A percentile compares a stretch with the other conserved stretches of the same genome.
Evolutionary conservation across 139 green algal species (phyloP).

Genomic region (Ettlia oleoabundans): DNA sequence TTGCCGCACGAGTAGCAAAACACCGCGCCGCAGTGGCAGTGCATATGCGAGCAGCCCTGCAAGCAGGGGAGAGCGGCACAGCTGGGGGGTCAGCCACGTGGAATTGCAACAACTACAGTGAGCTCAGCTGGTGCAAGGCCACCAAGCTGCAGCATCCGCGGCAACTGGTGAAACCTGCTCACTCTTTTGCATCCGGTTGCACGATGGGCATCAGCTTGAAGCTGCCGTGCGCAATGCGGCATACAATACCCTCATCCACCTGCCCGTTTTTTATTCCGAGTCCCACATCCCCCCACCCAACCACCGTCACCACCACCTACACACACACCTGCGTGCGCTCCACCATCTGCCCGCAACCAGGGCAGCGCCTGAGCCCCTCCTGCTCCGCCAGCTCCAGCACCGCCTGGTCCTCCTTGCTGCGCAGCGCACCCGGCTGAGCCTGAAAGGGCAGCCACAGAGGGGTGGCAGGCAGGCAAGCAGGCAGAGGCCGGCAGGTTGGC

Average conservation of each 20-base stretch:
- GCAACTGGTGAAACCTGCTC: neutral
- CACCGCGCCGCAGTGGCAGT: conserved; percentile 47
- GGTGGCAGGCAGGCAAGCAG: too few species aligned
- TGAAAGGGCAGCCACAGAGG: neutral
- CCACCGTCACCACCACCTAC: neutral
- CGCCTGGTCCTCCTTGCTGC: conserved; percentile 51
- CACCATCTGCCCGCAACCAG: conserved; percentile 49
- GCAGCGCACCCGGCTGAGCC: conserved; percentile 49
- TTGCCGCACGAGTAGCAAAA: conserved; percentile 64
- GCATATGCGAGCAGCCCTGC: conserved; percentile 64
- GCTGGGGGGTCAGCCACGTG: too few species aligned
- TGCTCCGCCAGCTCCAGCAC: conserved; percentile 44
- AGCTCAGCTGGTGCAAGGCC: too few species aligned
- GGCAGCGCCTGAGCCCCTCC: conserved; percentile 55
- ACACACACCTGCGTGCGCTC: conserved; percentile 49
- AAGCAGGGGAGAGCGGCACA: too few species aligned
- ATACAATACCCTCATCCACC: too few species aligned
- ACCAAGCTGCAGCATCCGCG: too few species aligned
- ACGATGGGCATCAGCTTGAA: too few species aligned
- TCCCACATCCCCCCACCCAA: neutral
- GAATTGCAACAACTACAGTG: too few species aligned
- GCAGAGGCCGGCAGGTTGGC: too few species aligned
- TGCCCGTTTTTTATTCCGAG: too few species aligned
- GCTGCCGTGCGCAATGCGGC: too few species aligned
- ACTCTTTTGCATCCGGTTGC: neutral